Evolutionary conservation across 2,329 filamentous ascomycete genomes (phyloP).

Genomic region (Neurospora sp.): DNA sequence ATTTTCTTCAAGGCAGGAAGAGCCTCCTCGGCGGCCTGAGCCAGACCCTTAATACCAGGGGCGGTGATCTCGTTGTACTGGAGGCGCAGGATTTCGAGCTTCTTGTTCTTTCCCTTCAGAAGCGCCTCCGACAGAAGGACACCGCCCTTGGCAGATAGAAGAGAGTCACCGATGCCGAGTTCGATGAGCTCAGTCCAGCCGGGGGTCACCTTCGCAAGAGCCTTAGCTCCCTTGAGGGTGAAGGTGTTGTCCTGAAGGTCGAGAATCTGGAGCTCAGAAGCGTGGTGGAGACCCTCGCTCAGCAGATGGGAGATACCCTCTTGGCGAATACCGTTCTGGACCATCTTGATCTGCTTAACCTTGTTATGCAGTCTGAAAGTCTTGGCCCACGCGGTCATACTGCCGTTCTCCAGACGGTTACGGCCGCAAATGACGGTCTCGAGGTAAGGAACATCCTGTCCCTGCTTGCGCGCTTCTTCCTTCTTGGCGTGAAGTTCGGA

Average conservation of each 20-base stretch:
- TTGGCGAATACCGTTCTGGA: constrained; percentile 93
- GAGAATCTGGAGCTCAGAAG: constrained; percentile 59
- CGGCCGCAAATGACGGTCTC: constrained; percentile 97
- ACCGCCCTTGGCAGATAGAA: constrained; percentile 69
- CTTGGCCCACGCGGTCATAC: constrained; percentile 91
- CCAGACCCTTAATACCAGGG: constrained; percentile 61
- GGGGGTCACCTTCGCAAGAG: constrained; percentile 63
- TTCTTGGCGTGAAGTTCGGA: constrained; percentile 77
- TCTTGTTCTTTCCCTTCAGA: constrained; percentile 62
- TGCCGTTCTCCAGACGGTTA: constrained; percentile 90
- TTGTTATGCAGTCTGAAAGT: constrained; percentile 74
- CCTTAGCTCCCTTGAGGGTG: constrained; percentile 67
- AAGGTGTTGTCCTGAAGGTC: constrained; percentile 99
- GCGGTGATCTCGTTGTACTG: constrained; percentile 93
- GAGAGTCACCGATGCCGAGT: constrained; percentile 80
- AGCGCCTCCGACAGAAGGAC: constrained; percentile 65
- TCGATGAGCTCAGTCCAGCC: constrained; percentile 70
- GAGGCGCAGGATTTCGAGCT: constrained; percentile 70
- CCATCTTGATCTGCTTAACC: constrained; percentile 86
- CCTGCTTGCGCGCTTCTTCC: constrained; percentile 60
- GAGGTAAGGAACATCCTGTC: constrained; percentile 66
- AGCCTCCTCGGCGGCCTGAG: constrained; percentile 53
- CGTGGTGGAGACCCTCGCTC: constrained; percentile 64
- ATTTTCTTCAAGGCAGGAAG: constrained; percentile 74
- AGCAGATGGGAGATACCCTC: constrained; percentile 82